Evolutionary conservation across 139 green algal genomes (phyloP), one percentile per base, ranked within the genome.

Genomic region (Zygnema circumcarinatum): DNA sequence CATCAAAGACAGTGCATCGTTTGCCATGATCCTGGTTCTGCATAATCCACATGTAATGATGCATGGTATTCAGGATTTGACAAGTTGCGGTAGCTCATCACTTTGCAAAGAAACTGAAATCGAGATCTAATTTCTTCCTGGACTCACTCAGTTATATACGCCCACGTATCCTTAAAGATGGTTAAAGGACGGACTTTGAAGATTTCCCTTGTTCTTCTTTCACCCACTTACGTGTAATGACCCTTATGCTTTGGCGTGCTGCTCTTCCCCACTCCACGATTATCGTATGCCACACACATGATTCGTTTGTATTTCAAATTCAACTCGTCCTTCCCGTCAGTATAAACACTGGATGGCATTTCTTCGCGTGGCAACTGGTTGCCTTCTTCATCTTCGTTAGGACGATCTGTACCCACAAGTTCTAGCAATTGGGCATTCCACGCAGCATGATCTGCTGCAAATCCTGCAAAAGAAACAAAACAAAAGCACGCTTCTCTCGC

Each of bases 1-100:
- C 33, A 86, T 81, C 79, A 86, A 67, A 83, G 54, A 2, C n/a
- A 86, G 79, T 21, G 79, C 79, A 83, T 86, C 79, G 2, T 82
- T 32, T 32, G 79, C 79, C 79, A 86, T 86, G n/a, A 80, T 80
- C 67, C 3, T 75, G 3, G 79, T 86, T 32, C 75, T 83, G 75
- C 35, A 33, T 52, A 69, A 79, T 67, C 36, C 69, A 41, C 69
- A 78, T 3, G 25, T 25, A 25, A 72, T 25, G 25, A 72, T 72
- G 25, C 25, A 72, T 72, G 25, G 29, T 33, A 72, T 72, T 72
- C 25, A 29, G 29, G 54, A 72, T 72, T 33, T 25, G 54, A 72
- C 54, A 72, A 72, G 25, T 25, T 72, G 25, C 54, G 29, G 54
- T 25, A n/a, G n/a, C n/a, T n/a, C n/a, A 25, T 72, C 25, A 72